A percentile compares a stretch with the other conserved stretches of the same genome.
phyloP scores from a whole-genome alignment of 352 stramenopile genomes.

The Plasmopara muralis region DNA sequence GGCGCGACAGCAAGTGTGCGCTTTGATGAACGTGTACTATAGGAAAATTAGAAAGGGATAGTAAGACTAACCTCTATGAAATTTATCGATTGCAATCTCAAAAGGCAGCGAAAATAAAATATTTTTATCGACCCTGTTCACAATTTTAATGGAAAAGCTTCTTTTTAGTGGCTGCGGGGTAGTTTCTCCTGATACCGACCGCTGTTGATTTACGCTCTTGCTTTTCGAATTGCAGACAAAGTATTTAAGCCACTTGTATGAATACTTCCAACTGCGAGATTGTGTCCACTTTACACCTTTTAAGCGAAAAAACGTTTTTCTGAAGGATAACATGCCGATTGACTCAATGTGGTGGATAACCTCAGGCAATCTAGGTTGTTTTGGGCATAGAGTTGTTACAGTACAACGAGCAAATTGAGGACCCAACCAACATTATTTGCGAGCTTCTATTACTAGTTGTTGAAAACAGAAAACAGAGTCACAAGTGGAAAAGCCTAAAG shows the following conservation, averaged over 20 bases:
- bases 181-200: not conserved
- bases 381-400: too few relatives aligned
- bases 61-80: not conserved
- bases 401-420: not conserved
- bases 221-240: not conserved
- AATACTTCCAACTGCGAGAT: not conserved
- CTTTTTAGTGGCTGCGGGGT: not conserved
- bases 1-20: not conserved
- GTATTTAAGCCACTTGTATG: not conserved
- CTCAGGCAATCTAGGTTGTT: too few relatives aligned
- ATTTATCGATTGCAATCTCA: not conserved
- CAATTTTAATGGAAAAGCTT: not conserved
- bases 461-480: not conserved
- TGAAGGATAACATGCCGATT: not conserved
- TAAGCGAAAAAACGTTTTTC: not conserved
- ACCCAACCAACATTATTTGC: too few relatives aligned
- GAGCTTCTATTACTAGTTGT: too few relatives aligned
- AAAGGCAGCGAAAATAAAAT: not conserved
- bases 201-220: not conserved
- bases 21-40: not conserved
- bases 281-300: not conserved
- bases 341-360: not conserved
- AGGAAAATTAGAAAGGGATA: not conserved
- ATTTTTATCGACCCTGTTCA: not conserved
- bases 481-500: not conserved